A percentile compares a stretch with the other conserved stretches of the same genome.
Conservation (phyloP, 106 monocot genomes). For the Narthecium ossifragum region DNA sequence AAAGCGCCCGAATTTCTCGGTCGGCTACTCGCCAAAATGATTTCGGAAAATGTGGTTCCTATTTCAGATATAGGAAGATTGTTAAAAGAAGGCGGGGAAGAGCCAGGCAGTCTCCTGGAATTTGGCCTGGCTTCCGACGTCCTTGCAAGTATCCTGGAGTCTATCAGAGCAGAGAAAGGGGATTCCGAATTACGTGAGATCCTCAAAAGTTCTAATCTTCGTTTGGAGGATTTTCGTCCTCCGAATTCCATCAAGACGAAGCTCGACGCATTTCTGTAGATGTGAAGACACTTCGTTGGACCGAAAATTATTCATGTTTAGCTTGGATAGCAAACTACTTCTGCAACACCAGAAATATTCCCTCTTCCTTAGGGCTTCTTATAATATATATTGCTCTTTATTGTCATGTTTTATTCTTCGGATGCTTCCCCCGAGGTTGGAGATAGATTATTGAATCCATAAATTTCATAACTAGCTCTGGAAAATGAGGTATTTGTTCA, state of each 20-base stretch:
- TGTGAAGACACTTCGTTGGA: neutral
- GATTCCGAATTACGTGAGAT: slow-evolving; percentile 20
- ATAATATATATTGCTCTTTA: no score
- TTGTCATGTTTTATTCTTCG: no score
- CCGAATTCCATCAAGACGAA: neutral
- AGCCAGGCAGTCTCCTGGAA: slow-evolving; percentile 54
- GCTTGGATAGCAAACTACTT: no score
- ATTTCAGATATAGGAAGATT: slow-evolving; percentile 52
- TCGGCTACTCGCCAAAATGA: slow-evolving; percentile 41
- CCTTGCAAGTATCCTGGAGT: slow-evolving; percentile 55
- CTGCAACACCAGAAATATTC: no score
- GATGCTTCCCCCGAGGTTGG: no score
- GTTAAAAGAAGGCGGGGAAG: slow-evolving; percentile 73
- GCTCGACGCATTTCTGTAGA: slow-evolving; percentile 12
- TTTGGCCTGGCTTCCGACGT: slow-evolving; percentile 68
- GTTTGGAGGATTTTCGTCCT: slow-evolving; percentile 4
- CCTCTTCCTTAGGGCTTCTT: neutral
- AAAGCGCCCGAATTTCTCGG: slow-evolving; percentile 85
- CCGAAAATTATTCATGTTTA: neutral
- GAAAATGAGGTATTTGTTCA: no score
- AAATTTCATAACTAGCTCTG: no score
- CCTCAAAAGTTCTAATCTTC: neutral
- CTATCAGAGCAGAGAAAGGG: slow-evolving; percentile 63
- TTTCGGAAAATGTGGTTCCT: slow-evolving; percentile 49
- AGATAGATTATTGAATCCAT: no score